Evolutionary conservation across 306 rosid genomes (phyloP).

Genomic region (Quercus cerris): DNA sequence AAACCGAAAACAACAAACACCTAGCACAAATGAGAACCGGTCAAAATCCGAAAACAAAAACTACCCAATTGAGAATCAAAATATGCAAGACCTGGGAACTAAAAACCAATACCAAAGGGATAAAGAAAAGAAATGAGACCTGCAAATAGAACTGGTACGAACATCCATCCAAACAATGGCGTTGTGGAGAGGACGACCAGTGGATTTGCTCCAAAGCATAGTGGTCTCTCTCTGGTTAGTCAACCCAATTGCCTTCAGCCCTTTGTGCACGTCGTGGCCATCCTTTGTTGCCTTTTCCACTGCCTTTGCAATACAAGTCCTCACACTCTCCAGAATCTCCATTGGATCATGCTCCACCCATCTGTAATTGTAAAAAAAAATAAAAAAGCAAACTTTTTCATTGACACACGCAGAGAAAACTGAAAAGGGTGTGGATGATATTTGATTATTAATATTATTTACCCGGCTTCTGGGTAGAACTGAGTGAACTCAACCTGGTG

Average conservation of each 20-base stretch:
- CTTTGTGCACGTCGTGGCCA: slow-evolving; percentile 69
- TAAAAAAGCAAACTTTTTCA: neutral
- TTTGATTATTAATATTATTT: neutral
- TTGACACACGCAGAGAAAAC: neutral
- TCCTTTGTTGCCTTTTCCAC: slow-evolving; percentile 77
- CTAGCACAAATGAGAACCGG: no score
- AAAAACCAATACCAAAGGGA: neutral
- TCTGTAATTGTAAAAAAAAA: slow-evolving; percentile 20
- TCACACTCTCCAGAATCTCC: slow-evolving; percentile 87
- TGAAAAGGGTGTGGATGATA: neutral
- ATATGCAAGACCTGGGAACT: neutral
- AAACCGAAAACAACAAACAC: neutral
- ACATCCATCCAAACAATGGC: slow-evolving; percentile 99
- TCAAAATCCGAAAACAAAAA: neutral
- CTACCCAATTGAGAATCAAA: neutral
- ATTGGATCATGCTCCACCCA: slow-evolving; percentile 92
- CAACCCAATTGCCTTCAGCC: slow-evolving; percentile 77
- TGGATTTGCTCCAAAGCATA: slow-evolving; percentile 92
- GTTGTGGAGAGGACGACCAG: slow-evolving; percentile 71
- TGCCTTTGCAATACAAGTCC: slow-evolving; percentile 65
- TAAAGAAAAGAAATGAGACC: slow-evolving; percentile 32
- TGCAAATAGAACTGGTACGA: slow-evolving; percentile 78
- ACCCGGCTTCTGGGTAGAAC: slow-evolving; percentile 83
- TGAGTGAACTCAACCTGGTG: slow-evolving; percentile 96
- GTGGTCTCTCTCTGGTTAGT: slow-evolving; percentile 95